phyloP scores from a whole-genome alignment of 139 green algal genomes.

The Closterium sp. region DNA sequence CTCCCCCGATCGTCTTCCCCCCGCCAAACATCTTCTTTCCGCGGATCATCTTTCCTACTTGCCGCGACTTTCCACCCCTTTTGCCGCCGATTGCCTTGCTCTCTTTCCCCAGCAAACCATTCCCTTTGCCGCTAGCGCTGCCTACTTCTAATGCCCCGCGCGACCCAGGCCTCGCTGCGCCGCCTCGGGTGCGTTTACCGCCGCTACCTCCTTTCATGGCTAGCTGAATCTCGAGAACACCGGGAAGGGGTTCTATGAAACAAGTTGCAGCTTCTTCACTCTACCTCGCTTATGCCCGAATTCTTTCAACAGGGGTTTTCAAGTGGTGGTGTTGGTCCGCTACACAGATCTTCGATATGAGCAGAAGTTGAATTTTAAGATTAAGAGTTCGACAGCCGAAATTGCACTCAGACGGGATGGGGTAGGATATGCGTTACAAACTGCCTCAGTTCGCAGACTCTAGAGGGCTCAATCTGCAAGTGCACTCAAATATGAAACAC shows the following conservation, averaged over 20 bases:
- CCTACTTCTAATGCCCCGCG: background rate
- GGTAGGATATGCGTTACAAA: no score
- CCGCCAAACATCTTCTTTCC: background rate
- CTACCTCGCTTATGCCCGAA: background rate
- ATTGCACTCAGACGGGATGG: no score
- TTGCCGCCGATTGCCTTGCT: background rate
- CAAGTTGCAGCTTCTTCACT: background rate
- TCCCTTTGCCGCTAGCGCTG: background rate
- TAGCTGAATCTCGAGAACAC: background rate
- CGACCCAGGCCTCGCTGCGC: background rate
- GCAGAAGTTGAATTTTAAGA: no score
- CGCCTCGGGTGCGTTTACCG: background rate
- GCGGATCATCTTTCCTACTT: background rate
- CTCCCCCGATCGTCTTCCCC: background rate
- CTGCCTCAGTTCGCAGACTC: no score
- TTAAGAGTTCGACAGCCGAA: no score
- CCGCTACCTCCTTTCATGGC: background rate
- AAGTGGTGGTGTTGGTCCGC: no score
- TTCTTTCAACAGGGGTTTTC: no score
- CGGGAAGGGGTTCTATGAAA: background rate
- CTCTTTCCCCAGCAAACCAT: background rate
- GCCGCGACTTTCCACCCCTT: background rate
- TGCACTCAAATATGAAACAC: background rate
- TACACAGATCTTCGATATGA: no score
- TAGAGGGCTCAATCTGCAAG: no score